Evolutionary conservation across 495 filamentous ascomycete species (phyloP), one percentile per base, ranked within the genome.

Genomic region (Bacidia gigantensis): DNA sequence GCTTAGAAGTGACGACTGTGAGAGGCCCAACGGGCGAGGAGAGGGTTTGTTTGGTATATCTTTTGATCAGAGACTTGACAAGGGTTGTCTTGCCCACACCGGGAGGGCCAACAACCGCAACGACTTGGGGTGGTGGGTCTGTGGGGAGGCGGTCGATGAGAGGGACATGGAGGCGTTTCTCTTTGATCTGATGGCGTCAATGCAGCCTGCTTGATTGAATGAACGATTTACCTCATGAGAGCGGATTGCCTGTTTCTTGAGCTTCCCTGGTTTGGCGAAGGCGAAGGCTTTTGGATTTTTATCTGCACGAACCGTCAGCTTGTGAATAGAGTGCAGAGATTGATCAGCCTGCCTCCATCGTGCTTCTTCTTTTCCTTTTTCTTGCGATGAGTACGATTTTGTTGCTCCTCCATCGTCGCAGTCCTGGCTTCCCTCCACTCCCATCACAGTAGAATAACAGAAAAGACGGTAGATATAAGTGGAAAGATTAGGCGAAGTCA

Each of bases 31-130:
- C 81, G 2, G 92, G 90, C 18, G 88, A 78, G 55, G 86, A 83
- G 17, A 98, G 78, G 9, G 85, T 88, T 65, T 98, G 90, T 63
- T 98, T 98, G 23, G 92, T 85, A 67, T 98, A 98, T 59, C 92
- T 79, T 53, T 86, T 82, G 55, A 98, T 86, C 23, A 98, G 72
- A 9, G 90, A 96, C 63, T 97, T 97, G 59, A 93, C 77, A 11
- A 92, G 71, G 2, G 83, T 87, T 2, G 82, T 84, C 68, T 86
- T 85, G 38, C 82, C 81, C 53, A 82, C 90, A 46, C 92, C 92
- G 0, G 90, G 86, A 40, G 92, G 92, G 38, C 92, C 92, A 67
- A 97, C 88, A 39, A 97, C 84, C 42, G 84, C 81, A 53, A 96
- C 89, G 22, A 97, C 78, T 41, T 93, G 75, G 42, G 92, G 92